A percentile compares a stretch with the other conserved stretches of the same genome.
phyloP scores from a whole-genome alignment of 805 yeast species.

The Saturnispora quitensis region DNA sequence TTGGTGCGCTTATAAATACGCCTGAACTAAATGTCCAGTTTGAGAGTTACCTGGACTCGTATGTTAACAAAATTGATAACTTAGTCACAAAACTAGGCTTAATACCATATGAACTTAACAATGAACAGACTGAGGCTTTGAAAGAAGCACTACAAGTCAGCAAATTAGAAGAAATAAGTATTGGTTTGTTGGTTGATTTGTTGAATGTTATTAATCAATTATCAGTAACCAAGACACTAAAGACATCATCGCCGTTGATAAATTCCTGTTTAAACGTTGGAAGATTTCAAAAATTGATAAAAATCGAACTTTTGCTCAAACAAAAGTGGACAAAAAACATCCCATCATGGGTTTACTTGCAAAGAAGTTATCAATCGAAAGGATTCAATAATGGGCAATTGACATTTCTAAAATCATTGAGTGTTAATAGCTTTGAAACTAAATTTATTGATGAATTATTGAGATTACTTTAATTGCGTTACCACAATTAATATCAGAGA shows the following conservation, averaged over 20 bases:
- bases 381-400: not conserved
- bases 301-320: not conserved
- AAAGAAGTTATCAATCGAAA: not conserved
- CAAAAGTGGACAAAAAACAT: not conserved
- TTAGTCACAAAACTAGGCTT: not conserved
- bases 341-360: not conserved
- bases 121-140: not conserved
- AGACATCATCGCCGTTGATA: not conserved
- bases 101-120: not conserved
- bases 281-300: not conserved
- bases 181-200: not conserved
- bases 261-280: not conserved
- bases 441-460: not conserved
- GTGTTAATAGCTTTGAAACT: not conserved
- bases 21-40: not conserved
- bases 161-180: not conserved
- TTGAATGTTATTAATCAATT: not conserved
- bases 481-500: too few relatives aligned
- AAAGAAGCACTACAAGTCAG: not conserved
- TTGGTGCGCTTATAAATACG: not conserved
- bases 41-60: not conserved
- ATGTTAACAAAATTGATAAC: not conserved
- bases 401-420: not conserved
- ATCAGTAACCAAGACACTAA: not conserved
- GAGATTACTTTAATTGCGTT: not conserved